Evolutionary conservation across 1,284 basidiomycete genomes (phyloP).

Genomic region (Cutaneotrichosporon dermatis): DNA sequence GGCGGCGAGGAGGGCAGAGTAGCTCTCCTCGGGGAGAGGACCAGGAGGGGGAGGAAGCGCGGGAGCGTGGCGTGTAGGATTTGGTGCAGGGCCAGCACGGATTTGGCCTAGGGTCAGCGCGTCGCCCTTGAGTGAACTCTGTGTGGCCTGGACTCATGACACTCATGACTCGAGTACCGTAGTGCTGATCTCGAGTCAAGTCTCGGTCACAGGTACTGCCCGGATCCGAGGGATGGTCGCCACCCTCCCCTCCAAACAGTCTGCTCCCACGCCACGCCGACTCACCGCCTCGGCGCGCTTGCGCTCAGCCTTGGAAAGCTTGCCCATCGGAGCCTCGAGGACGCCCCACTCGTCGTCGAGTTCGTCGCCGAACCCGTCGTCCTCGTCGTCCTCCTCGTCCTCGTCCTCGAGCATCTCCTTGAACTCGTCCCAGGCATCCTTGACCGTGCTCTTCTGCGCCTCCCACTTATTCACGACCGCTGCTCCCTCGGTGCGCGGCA

Average conservation of each 20-base stretch:
- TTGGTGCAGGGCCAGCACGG: constrained; percentile 37
- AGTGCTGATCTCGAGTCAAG: too few species aligned
- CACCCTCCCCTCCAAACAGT: too few species aligned
- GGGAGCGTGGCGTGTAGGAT: constrained; percentile 37
- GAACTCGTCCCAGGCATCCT: constrained; percentile 45
- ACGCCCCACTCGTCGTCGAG: constrained; percentile 36
- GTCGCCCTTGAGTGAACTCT: too few species aligned
- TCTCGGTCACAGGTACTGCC: too few species aligned
- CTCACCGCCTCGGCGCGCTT: constrained; percentile 34
- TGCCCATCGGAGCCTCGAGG: constrained; percentile 29
- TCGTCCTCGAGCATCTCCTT: constrained; percentile 37
- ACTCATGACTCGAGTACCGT: too few species aligned
- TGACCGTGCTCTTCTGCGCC: constrained; percentile 31
- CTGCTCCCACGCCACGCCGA: neutral
- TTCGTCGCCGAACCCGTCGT: constrained; percentile 3
- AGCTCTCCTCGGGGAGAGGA: constrained; percentile 15
- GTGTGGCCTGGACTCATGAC: too few species aligned
- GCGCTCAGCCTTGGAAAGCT: constrained; percentile 26
- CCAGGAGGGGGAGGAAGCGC: constrained; percentile 26
- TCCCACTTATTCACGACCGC: constrained; percentile 33
- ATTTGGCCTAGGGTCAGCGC: constrained; percentile 32
- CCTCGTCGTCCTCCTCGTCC: constrained; percentile 19
- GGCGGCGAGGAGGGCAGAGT: constrained; percentile 12
- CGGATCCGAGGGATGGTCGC: too few species aligned
- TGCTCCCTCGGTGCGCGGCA: constrained; percentile 25